Base-by-base conservation (phyloP, 2,329 filamentous ascomycete species). In the Pezicula radicicola region DNA sequence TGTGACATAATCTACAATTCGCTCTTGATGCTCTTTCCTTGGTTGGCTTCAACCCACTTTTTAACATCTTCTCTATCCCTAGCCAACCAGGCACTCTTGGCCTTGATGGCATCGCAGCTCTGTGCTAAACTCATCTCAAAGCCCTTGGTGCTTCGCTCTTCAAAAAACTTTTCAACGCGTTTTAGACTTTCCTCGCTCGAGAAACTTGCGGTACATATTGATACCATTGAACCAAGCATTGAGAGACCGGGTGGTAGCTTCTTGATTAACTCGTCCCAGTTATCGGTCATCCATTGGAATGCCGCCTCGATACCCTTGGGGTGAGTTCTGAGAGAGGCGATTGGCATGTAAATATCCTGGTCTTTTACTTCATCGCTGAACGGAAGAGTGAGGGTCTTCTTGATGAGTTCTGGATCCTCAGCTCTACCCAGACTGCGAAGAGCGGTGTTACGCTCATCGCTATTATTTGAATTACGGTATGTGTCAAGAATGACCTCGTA, bases 71-170 rank as follows among this genome's bases (percentile, higher is more conserved):
- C 78, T 41, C 79, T 76, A 70, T 96, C 92, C 53, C 91, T 82
- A 69, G 83, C 73, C 51, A 95, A 68, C 90, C 90, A 96, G 54
- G 84, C 81, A 62, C 87, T 79, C 82, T 96, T 97, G 50, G 91
- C 91, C 55, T 83, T 82, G 63, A 97, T 87, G 4, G 85, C 79
- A 69, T 97, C 93, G 60, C 88, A 79, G 68, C 88, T 93, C 76
- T 97, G 93, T n/a, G 91, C 90, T 52, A 97, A 76, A 46, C 89
- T 85, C 68, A 92, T 86, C 66, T 96, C 90, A 65, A 91, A 97
- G 41, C 91, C 84, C 75, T 89, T 96, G 55, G 87, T 95, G 68
- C 89, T 90, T 76, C 89, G 91, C 58, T 80, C 75, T 33, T 76
- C 77, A 67, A 97, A 97, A 80, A 97, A 97, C 5, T 76, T 75